Evolutionary conservation across 305 asterid genomes (phyloP), one percentile per base, ranked within the genome.

Genomic region (Fraxinus angustifolia): DNA sequence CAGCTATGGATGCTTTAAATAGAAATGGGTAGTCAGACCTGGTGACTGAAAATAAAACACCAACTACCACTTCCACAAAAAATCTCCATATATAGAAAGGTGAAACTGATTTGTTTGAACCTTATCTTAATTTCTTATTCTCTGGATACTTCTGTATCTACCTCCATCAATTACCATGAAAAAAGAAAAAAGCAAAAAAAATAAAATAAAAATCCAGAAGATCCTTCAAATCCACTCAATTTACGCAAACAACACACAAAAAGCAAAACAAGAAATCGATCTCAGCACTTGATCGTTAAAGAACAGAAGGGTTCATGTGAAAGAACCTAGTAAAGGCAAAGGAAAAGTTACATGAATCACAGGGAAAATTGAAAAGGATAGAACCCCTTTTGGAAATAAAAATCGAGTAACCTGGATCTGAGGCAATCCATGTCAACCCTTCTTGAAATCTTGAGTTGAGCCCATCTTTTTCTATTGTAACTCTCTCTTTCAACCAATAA

Each of bases 321-420:
- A 83, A 87, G 80, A 85, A 82, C 28, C 80, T 50, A 79, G 79
- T 80, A 79, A 89, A 84, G 83, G 89, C 77, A 80, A 82, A 78
- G 56, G 56, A 72, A 88, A 87, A 84, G 87, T 86, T 79, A 60
- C 65, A 81, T 83, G 86, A 88, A 88, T 93, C 97, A 94, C 98
- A 90, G 74, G 97, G 80, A 87, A 90, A 80, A 81, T 84, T 85
- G 80, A 86, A 89, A 80, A 84, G 80, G 82, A 85, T 87, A 45
- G 80, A 79, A 82, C 82, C 73, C 81, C 85, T 83, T 77, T 79
- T 81, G 35, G 88, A 84, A 85, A 79, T 79, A 83, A 80, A 83
- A 26, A 82, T 77, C 72, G 77, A 87, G 89, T 92, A 83, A 90
- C 97, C 94, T 87, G 96, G 97, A 93, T 92, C 97, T 89, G 91